These are phyloP conservation scores for Adenanthera pavonina DNA, from an alignment of 306 rosid genomes.

Conservation along the genomic window DNA sequence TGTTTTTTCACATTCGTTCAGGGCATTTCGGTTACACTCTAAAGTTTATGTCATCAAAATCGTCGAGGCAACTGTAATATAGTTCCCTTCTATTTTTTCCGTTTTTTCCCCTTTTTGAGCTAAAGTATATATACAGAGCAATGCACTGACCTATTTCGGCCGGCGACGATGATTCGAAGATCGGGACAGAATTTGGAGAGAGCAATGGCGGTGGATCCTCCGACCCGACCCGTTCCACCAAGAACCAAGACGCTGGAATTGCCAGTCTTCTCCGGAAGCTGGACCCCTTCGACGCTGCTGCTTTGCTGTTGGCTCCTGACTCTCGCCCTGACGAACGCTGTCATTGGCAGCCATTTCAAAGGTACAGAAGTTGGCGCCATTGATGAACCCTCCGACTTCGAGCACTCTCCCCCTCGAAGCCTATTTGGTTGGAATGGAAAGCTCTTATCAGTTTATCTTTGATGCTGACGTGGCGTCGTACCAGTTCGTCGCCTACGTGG, in stretches of 20 bases:
- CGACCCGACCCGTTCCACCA: constrained; percentile 96
- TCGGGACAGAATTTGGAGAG: constrained; percentile 80
- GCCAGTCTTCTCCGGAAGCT: constrained; percentile 62
- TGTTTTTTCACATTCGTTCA: background rate
- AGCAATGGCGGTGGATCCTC: constrained; percentile 87
- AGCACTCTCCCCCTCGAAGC: background rate
- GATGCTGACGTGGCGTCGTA: background rate
- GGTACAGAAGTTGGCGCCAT: constrained; percentile 50
- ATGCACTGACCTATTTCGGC: constrained; percentile 71
- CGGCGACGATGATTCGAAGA: constrained; percentile 68
- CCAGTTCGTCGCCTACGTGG: background rate
- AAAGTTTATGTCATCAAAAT: background rate
- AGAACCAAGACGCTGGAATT: constrained; percentile 75
- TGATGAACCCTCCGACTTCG: background rate
- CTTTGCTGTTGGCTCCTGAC: constrained; percentile 2
- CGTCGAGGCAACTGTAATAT: background rate
- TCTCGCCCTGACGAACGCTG: background rate
- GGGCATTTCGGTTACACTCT: background rate
- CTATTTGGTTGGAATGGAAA: no score
- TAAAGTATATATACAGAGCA: background rate
- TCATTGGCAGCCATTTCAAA: constrained; percentile 39
- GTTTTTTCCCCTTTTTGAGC: background rate
- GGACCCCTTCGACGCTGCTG: constrained; percentile 33
- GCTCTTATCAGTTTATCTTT: constrained; percentile 2
- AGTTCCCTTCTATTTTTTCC: background rate